A percentile compares a stretch with the other conserved stretches of the same genome.
phyloP scores from a whole-genome alignment of 192 early-diverging fungal species.

The Radiomyces spectabilis region DNA sequence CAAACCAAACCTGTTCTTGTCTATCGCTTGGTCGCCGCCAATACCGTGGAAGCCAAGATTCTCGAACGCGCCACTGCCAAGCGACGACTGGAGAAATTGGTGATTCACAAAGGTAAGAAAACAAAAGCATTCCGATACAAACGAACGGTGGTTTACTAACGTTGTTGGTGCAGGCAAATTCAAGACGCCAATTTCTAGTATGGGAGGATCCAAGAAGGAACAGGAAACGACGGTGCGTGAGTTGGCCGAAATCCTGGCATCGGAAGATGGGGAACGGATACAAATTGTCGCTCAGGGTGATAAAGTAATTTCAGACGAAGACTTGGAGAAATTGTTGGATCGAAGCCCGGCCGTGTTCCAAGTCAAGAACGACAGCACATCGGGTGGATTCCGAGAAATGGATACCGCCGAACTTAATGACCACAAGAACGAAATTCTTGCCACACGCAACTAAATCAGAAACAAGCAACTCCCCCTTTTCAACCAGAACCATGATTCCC shows the following conservation, averaged over 20 bases:
- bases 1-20: conserved; percentile 88
- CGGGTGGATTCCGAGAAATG: conserved; percentile 39
- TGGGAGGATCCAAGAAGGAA: conserved; percentile 5
- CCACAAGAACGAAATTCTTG: conserved; percentile 40
- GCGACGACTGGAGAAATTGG: conserved; percentile 84
- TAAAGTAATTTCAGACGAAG: conserved; percentile 47
- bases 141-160: too few relatives aligned
- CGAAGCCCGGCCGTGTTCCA: conserved; percentile 41
- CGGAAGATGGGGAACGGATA: conserved; percentile 65
- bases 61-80: conserved; percentile 76
- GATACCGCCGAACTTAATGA: conserved; percentile 33
- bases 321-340: conserved; percentile 48
- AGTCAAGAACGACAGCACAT: conserved; percentile 9
- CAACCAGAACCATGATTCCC: too few relatives aligned
- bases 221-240: conserved; percentile 52
- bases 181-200: conserved; percentile 42
- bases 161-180: conserved; percentile 38
- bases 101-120: conserved; percentile 76
- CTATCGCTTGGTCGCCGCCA: conserved; percentile 79
- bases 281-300: conserved; percentile 49
- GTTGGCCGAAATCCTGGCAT: conserved; percentile 63
- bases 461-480: neutral
- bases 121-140: conserved; percentile 2
- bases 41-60: conserved; percentile 82
- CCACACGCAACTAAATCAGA: conserved; percentile 13